A percentile compares a stretch with the other conserved stretches of the same genome.
phyloP scores from a whole-genome alignment of 192 early-diverging fungal species.

The Backusella sp. region DNA sequence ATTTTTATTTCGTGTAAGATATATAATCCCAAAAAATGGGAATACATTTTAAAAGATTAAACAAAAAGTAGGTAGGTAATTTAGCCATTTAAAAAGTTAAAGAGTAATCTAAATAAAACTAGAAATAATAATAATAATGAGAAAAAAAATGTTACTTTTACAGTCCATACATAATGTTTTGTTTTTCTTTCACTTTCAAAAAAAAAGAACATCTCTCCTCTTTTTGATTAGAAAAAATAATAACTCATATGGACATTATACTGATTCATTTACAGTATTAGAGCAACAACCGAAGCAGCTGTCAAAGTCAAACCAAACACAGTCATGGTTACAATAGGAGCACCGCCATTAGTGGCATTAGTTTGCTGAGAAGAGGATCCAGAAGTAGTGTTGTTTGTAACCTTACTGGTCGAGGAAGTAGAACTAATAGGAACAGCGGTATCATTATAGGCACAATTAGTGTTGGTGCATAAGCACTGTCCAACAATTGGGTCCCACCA shows the following conservation, averaged over 20 bases:
- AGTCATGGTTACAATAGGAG: not conserved
- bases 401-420: slow-evolving; percentile 3
- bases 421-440: slow-evolving; percentile 26
- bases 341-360: not conserved
- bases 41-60: not conserved
- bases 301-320: not conserved
- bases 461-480: slow-evolving; percentile 57
- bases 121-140: not conserved
- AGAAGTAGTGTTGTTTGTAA: not conserved
- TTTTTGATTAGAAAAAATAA: not conserved
- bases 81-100: not conserved
- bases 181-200: not conserved
- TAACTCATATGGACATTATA: not conserved
- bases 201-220: not conserved
- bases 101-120: not conserved
- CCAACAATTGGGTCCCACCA: slow-evolving; percentile 71
- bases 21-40: not conserved
- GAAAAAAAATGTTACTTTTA: not conserved
- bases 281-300: not conserved
- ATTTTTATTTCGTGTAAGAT: not conserved
- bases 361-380: not conserved
- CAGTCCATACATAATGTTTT: not conserved
- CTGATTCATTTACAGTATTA: not conserved
- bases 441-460: slow-evolving; percentile 58
- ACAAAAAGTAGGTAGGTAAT: not conserved